Evolutionary conservation across 2,329 filamentous ascomycete genomes (phyloP).

Genomic region (Fusarium nanum): DNA sequence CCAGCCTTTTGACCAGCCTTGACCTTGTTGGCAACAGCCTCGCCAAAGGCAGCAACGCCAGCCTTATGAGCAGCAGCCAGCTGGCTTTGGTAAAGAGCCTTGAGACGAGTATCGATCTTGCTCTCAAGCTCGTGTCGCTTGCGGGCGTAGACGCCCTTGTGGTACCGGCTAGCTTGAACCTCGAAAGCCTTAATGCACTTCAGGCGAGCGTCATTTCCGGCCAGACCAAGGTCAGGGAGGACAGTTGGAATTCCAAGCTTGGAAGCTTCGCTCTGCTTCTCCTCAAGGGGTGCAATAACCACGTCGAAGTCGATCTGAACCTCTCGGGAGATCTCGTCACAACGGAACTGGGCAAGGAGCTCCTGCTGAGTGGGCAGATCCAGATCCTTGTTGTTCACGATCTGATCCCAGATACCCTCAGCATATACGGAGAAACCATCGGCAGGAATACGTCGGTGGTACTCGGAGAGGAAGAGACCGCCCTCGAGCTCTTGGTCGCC

Average conservation of each 20-base stretch:
- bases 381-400: constrained; percentile 97
- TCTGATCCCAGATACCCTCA: constrained; percentile 96
- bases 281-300: constrained; percentile 84
- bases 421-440: constrained; percentile 97
- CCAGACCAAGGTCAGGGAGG: constrained; percentile 77
- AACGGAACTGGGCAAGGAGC: constrained; percentile 94
- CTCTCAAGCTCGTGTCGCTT: constrained; percentile 86
- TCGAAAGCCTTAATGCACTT: constrained; percentile 88
- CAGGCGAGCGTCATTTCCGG: constrained; percentile 77
- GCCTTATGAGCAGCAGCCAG: constrained; percentile 89
- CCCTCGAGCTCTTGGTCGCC: constrained; percentile 80
- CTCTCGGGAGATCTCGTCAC: constrained; percentile 94
- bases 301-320: constrained; percentile 87
- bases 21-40: constrained; percentile 86
- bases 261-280: constrained; percentile 80
- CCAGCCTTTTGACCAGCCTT: constrained; percentile 95
- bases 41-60: constrained; percentile 84
- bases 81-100: constrained; percentile 89
- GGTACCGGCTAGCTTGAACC: constrained; percentile 89
- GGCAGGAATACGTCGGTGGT: constrained; percentile 94
- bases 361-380: constrained; percentile 98
- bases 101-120: constrained; percentile 90
- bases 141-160: constrained; percentile 91
- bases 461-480: constrained; percentile 90
- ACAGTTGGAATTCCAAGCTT: constrained; percentile 79